Base-by-base conservation (phyloP, 768 basidiomycete species). In the Arthromyces matolae region DNA sequence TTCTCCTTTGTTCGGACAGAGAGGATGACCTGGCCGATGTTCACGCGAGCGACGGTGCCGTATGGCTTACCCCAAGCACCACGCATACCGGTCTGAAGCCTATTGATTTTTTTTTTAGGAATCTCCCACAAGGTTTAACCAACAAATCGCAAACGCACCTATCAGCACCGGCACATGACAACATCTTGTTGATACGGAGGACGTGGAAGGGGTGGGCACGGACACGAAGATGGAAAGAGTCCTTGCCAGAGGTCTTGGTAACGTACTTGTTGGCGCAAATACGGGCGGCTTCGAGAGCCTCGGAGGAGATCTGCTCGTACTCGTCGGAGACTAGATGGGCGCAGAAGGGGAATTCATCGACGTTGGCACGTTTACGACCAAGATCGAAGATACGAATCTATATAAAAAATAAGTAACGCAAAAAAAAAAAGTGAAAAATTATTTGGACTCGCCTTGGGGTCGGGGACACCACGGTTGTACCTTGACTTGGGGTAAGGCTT, bases 191-290 rank as follows among this genome's bases (percentile, higher is more conserved):
- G 84, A 96, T 96, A 55, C 96, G 89, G 73, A 99, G 71, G 61
- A 98, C 92, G 68, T 99, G 96, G 91, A 87, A 96, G 34, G 95
- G 96, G 76, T 99, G 95, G 49, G 90, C 91, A 52, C 93, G 89
- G 60, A 99, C 92, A 58, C 95, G 83, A 69, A 98, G 68, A 69
- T 99, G 95, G 93, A 99, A 98, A 4, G 94, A 90, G 61, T 99
- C 95, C 77, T 98, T 98, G 63, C 96, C 95, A 24, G 88, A 83
- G 3, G 89, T 92, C 83, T 99, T 97, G 63, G 93, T 95, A 55
- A 97, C 87, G 69, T 97, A 97, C 73, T 98, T 98, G 89, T 98
- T 98, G 69, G 93, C 93, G 66, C 95, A 97, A 54, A 99, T 99
- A 71, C 94, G 94, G 44, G 93, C 94, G 14, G 95, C 94, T 73